A percentile compares a stretch with the other conserved stretches of the same genome.
Conservation (phyloP, 2,329 filamentous ascomycete species). For the Xylariaceae sp. region DNA sequence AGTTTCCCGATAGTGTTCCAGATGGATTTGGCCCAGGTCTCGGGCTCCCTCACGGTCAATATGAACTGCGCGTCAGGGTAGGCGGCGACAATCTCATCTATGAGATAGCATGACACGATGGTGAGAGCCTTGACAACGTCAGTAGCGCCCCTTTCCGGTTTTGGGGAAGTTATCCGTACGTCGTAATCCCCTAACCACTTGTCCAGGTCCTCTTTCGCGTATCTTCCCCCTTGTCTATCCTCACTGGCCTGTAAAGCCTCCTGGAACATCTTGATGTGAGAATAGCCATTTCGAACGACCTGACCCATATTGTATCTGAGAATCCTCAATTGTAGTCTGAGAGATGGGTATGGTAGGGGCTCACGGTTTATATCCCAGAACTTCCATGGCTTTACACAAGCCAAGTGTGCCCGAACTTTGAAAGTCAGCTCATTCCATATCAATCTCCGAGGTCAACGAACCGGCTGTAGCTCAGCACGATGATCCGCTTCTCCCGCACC, state of each 20-base stretch:
- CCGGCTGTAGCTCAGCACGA: slow-evolving; percentile 6
- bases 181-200: slow-evolving; percentile 9
- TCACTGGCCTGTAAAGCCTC: slow-evolving; percentile 7
- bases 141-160: no score
- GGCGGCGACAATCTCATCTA: slow-evolving; percentile 6
- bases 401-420: slow-evolving; percentile 7
- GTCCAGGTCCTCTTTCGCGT: slow-evolving; percentile 12
- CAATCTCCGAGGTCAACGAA: not conserved
- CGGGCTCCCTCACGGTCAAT: slow-evolving; percentile 7
- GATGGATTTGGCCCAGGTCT: slow-evolving; percentile 4
- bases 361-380: slow-evolving; percentile 6
- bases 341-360: not conserved
- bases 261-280: slow-evolving; percentile 9
- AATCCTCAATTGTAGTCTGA: not conserved
- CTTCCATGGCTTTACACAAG: slow-evolving; percentile 7
- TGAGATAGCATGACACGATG: slow-evolving; percentile 8
- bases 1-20: slow-evolving; percentile 5
- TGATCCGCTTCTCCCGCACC: slow-evolving; percentile 6
- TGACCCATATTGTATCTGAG: slow-evolving; percentile 5
- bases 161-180: slow-evolving; percentile 2
- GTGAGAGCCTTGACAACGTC: slow-evolving; percentile 7
- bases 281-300: slow-evolving; percentile 2
- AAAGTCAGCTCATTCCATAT: not conserved
- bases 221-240: slow-evolving; percentile 2
- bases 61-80: slow-evolving; percentile 11